Base-by-base conservation (phyloP, 2,329 filamentous ascomycete genomes). In the Aspergillus brunneoviolaceus region DNA sequence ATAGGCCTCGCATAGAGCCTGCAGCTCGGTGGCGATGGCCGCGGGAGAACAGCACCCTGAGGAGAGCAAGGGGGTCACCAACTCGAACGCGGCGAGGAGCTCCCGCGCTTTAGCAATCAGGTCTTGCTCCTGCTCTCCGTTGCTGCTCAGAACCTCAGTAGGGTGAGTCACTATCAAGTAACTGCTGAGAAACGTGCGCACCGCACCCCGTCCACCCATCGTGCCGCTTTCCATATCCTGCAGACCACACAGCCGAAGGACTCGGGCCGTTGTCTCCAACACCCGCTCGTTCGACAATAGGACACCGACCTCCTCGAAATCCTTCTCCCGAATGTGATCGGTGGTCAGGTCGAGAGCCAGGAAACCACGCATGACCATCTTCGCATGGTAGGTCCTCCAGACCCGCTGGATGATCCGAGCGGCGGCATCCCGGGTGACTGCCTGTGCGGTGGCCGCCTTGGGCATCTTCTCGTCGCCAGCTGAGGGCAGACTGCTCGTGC, bases 141-240 rank as follows among this genome's bases (percentile, higher is more conserved):
- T 82, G 56, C 83, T 82, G 65, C 83, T 86, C 55, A 89, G 73
- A 7, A 88, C 85, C 58, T 85, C 80, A 4, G 80, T 76, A 4
- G 86, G 85, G 70, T 88, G 86, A 3, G 84, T 84, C 19, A 86
- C 75, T 55, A 89, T 85, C 52, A 89, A 76, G 70, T 85, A 89
- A 33, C 85, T 83, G 70, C 85, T 87, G 48, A 89, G 77, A 65
- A 89, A 88, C 2, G 84, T 87, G 60, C 85, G 78, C 39, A 84
- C 79, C n/a, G 81, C 79, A 42, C 83, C 83, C 64, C 80, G 77
- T 58, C 82, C 76, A 6, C 78, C 76, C 63, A 80, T 71, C 35
- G 76, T 76, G 1, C 79, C 78, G 47, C 79, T 79, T 51, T 81
- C 79, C 61, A 76, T 75, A 60, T 86, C 83, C 55, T 82, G 79